Conservation (phyloP, 495 filamentous ascomycete species). For the Aspergillus taichungensis region DNA sequence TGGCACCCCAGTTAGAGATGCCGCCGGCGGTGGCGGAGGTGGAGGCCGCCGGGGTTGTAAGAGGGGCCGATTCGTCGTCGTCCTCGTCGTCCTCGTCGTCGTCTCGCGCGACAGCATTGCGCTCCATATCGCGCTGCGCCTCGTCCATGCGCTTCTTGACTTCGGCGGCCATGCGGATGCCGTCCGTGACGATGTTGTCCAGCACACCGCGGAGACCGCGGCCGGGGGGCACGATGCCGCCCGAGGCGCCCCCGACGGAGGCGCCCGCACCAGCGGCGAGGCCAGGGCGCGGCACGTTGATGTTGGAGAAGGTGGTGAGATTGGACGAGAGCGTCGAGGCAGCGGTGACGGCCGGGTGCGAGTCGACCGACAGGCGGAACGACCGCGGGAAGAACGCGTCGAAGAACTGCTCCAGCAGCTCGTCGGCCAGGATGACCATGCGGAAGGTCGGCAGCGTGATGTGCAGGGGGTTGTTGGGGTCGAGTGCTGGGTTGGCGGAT, state of each 20-base stretch:
- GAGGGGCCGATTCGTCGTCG: slow-evolving; percentile 40
- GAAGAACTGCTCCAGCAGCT: slow-evolving; percentile 92
- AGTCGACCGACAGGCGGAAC: slow-evolving; percentile 53
- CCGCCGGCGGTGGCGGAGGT: slow-evolving; percentile 29
- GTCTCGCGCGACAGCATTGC: slow-evolving; percentile 59
- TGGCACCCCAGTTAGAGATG: slow-evolving; percentile 38
- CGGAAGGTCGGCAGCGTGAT: slow-evolving; percentile 97
- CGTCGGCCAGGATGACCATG: slow-evolving; percentile 96
- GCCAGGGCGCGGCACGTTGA: slow-evolving; percentile 41
- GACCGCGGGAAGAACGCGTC: slow-evolving; percentile 69
- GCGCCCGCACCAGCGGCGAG: slow-evolving; percentile 27
- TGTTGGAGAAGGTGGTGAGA: slow-evolving; percentile 71
- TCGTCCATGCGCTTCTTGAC: slow-evolving; percentile 89
- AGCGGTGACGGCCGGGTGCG: slow-evolving; percentile 28
- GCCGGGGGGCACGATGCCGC: slow-evolving; percentile 48
- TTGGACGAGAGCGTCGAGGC: slow-evolving; percentile 62
- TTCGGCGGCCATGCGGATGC: slow-evolving; percentile 89
- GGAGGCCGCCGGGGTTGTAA: slow-evolving; percentile 11
- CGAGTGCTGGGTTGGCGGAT: slow-evolving; percentile 76
- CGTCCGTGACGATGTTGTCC: slow-evolving; percentile 94
- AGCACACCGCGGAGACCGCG: slow-evolving; percentile 85
- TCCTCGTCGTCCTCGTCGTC: slow-evolving; percentile 76
- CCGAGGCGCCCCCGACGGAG: slow-evolving; percentile 35
- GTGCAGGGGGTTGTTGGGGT: slow-evolving; percentile 84
- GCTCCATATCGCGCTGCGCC: slow-evolving; percentile 74